phyloP scores from a whole-genome alignment of 345 rosid genomes.

The Brassica rapa region DNA sequence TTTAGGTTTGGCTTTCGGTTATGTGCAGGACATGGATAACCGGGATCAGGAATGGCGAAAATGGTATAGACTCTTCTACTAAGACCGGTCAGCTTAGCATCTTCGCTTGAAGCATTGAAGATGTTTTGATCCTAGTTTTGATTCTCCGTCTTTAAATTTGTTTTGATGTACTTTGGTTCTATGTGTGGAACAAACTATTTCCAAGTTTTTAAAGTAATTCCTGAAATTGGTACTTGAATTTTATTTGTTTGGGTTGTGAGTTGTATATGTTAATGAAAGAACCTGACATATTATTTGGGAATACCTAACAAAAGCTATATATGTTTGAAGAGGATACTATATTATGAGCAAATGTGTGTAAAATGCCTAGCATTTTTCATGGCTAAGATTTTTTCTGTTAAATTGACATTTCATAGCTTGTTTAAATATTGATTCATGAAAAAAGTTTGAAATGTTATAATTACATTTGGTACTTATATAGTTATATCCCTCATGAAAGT shows the following conservation, averaged over 20 bases:
- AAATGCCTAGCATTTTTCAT: not conserved
- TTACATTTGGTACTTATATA: not conserved
- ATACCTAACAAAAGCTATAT: slow-evolving; percentile 18
- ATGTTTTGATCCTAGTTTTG: slow-evolving; percentile 18
- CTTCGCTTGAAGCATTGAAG: slow-evolving; percentile 49
- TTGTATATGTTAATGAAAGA: slow-evolving; percentile 30
- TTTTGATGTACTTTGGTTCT: slow-evolving; percentile 2
- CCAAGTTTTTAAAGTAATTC: not conserved
- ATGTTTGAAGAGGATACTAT: not conserved
- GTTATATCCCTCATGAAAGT: not conserved
- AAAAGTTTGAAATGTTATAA: not conserved
- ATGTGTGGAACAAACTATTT: slow-evolving; percentile 29
- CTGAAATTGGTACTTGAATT: slow-evolving; percentile 17
- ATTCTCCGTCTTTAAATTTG: not conserved
- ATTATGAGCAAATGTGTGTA: not conserved
- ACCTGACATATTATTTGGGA: not conserved
- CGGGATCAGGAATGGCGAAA: slow-evolving; percentile 59
- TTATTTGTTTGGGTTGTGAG: slow-evolving; percentile 18
- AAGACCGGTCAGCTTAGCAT: slow-evolving; percentile 80
- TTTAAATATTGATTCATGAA: not conserved
- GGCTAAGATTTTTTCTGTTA: not conserved
- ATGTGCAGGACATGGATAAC: slow-evolving; percentile 69
- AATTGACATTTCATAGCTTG: not conserved
- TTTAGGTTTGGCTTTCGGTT: no score
- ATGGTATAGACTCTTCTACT: slow-evolving; percentile 58